Evolutionary conservation across 1,284 basidiomycete genomes (phyloP), one percentile per base, ranked within the genome.

Genomic region (Ceratobasidium sp.): DNA sequence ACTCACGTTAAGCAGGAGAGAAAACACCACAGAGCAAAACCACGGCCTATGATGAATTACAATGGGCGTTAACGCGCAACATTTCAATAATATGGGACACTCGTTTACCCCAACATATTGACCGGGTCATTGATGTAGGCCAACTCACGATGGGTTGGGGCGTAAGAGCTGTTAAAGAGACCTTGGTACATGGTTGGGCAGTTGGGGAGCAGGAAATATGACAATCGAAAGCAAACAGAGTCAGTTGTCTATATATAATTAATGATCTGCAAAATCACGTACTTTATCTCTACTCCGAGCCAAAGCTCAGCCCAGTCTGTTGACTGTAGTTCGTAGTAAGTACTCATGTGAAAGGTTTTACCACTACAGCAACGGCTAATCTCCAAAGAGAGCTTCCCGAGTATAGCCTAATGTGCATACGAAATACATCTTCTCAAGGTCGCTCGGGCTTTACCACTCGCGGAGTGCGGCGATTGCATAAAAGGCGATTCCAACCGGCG

Each of bases 121-220:
- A 44, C 52, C 41, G 68, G 68, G 38, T 70, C 68, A n/a, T 30
- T 20, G n/a, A 70, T 70, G 35, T 23, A 70, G 35, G 14, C 54
- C 38, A 59, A 14, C 54, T 70, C 68, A 44, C 23, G 41, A 14
- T 30, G 35, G 46, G 23, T 57, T n/a, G 68, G 52, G 14, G 46
- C 14, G 46, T 59, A 70, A 14, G 68, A 70, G 52, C 52, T 70
- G 23, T 55, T 70, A 30, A 70, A 59, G 38, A 70, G 54, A n/a
- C 52, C 68, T 41, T 14, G 54, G 30, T 70, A 70, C 68, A 70
- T 70, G 12, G 30, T 30, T 20, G 54, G 41, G 18, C 16, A 38
- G 33, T 27, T n/a, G 30, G 33, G 33, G 33, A 38, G 59, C 14
- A 10, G 8, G 33, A 2, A 60, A 20, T n/a, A n/a, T 30, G n/a